These are phyloP conservation scores for Penicillium brevicompactum DNA, from an alignment of 2,329 filamentous ascomycete species.

Conservation along the genomic window DNA sequence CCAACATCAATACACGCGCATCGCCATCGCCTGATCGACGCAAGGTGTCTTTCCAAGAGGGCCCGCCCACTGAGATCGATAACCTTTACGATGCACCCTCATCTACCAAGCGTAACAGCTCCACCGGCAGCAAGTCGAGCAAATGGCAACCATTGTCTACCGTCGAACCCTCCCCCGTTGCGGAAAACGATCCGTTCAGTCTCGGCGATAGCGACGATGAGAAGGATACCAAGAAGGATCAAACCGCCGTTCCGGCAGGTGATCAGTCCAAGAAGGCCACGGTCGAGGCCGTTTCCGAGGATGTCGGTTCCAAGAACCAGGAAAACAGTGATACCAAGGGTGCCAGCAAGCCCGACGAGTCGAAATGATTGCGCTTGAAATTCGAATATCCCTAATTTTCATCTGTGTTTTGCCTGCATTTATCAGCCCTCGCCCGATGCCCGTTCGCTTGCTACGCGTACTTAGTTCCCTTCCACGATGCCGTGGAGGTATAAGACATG, in stretches of 20 bases:
- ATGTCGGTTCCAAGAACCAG: slow-evolving; percentile 35
- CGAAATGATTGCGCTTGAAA: slow-evolving; percentile 26
- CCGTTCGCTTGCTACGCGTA: not conserved
- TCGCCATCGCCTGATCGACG: slow-evolving; percentile 56
- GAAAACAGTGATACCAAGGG: slow-evolving; percentile 12
- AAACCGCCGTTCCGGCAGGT: slow-evolving; percentile 52
- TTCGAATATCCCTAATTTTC: slow-evolving; percentile 1
- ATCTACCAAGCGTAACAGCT: slow-evolving; percentile 56
- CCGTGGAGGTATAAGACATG: slow-evolving; percentile 4
- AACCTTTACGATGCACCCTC: slow-evolving; percentile 68
- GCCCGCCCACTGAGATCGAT: slow-evolving; percentile 77
- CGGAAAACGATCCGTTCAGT: slow-evolving; percentile 94
- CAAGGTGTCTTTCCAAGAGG: slow-evolving; percentile 62
- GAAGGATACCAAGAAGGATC: slow-evolving; percentile 71
- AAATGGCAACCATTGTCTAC: slow-evolving; percentile 96
- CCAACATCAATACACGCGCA: slow-evolving; percentile 76
- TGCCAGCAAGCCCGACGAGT: slow-evolving; percentile 25
- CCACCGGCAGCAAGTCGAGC: slow-evolving; percentile 67
- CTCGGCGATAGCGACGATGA: slow-evolving; percentile 95
- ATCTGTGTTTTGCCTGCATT: not conserved
- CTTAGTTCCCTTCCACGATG: slow-evolving; percentile 5
- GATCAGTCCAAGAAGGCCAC: slow-evolving; percentile 69
- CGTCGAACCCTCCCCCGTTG: slow-evolving; percentile 80
- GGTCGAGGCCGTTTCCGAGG: slow-evolving; percentile 48
- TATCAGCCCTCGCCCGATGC: not conserved